phyloP scores from a whole-genome alignment of 805 yeast genomes.

The Cyberlindnera suaveolens region DNA sequence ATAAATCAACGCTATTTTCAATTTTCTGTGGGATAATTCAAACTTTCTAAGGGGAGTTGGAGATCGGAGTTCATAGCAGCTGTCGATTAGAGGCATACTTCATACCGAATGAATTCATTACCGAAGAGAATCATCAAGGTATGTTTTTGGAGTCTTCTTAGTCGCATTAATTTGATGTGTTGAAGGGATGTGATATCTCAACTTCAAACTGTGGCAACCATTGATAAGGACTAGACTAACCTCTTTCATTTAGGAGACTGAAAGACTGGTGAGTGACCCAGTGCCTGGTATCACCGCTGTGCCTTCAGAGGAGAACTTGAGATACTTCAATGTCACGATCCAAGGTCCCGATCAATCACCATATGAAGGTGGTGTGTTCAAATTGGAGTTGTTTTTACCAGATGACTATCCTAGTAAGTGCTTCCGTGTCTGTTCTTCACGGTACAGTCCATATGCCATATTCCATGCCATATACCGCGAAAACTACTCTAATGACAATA shows the following conservation, averaged over 20 bases:
- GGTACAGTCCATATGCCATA: too few species aligned
- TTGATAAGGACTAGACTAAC: not conserved
- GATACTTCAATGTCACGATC: conserved; percentile 87
- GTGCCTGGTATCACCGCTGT: conserved; percentile 92
- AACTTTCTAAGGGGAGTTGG: too few species aligned
- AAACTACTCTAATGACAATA: not conserved
- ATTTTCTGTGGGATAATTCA: too few species aligned
- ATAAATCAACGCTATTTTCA: too few species aligned
- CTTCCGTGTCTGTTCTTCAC: not conserved
- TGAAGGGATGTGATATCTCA: too few species aligned
- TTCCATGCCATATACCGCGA: too few species aligned
- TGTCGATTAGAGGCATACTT: too few species aligned
- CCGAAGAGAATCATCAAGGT: conserved; percentile 91
- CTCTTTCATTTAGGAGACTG: conserved; percentile 62
- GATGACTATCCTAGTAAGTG: conserved; percentile 86
- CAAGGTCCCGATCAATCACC: conserved; percentile 92
- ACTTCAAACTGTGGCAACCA: too few species aligned
- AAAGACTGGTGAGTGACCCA: conserved; percentile 85
- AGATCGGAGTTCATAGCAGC: too few species aligned
- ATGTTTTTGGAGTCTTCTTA: conserved; percentile 19
- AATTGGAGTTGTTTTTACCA: conserved; percentile 82
- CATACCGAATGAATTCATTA: not conserved
- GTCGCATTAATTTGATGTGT: too few species aligned
- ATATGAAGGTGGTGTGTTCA: conserved; percentile 78
- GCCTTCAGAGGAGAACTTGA: conserved; percentile 90